Base-by-base conservation (phyloP, 2,329 filamentous ascomycete genomes). In the Nigrospora oryzae region DNA sequence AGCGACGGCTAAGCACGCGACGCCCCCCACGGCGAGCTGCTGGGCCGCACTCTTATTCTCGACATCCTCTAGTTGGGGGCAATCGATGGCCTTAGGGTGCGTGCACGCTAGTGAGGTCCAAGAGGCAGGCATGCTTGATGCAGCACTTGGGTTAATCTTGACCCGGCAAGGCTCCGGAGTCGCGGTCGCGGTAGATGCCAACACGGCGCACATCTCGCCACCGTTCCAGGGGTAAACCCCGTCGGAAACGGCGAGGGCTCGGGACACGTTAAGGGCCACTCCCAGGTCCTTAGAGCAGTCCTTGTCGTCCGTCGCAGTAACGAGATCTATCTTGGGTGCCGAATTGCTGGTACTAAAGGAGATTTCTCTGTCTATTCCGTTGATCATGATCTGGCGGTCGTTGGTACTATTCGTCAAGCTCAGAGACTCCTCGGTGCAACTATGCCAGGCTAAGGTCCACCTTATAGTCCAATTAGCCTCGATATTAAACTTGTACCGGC, bases 261-360 rank as follows among this genome's bases (percentile, higher is more conserved):
- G 12, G 15, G 15, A 15, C 15, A 36, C 36, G 28, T 28, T 14
- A 11, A 44, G 4, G 23, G 36, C 14, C 4, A 39, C 14, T 15
- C 36, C 42, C 17, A 30, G 7, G 3, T 44, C 11, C 13, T 23
- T 17, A 6, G 42, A 31, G 8, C 42, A 40, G 40, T 48, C 17
- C 12, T 36, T 39, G 19, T 23, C 6, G 10, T 43, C 45, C 28
- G 52, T 51, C 3, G 40, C 44, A 8, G 43, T 42, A 4, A 49
- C 44, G 16, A 52, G 49, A 15, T 54, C 49, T n/a, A 40, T 40
- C 12, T 36, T 44, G 19, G 40, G 45, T 45, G 38, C 23, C n/a
- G 38, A 40, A 23, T 32, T 15, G 4, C n/a, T 36, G 13, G 16
- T 44, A 28, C 3, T 40, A 32, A 44, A 44, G 23, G 2, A 7